phyloP scores from a whole-genome alignment of 176 grass and related monocot species.

The Carex littledalei region DNA sequence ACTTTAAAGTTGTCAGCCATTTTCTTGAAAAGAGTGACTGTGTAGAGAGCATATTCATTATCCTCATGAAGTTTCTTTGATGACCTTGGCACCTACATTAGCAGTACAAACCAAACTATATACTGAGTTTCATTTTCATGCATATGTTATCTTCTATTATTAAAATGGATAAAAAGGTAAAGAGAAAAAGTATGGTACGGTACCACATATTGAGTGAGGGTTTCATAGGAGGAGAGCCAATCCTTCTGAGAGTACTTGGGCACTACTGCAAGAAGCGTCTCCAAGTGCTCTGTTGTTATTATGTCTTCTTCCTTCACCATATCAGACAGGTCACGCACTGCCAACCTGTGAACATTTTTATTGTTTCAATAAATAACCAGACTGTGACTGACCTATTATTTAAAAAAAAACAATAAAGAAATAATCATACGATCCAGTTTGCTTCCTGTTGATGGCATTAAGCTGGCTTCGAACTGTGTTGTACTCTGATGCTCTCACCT shows the following conservation, averaged over 20 bases:
- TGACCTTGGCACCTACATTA: slow-evolving; percentile 75
- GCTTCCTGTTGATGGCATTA: slow-evolving; percentile 91
- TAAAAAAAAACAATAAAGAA: not conserved
- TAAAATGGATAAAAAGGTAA: not conserved
- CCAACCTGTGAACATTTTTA: slow-evolving; percentile 44
- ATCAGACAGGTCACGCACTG: slow-evolving; percentile 83
- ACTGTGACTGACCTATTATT: not conserved
- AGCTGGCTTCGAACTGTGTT: slow-evolving; percentile 96
- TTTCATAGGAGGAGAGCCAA: slow-evolving; percentile 86
- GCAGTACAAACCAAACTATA: slow-evolving; percentile 4
- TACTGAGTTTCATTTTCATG: not conserved
- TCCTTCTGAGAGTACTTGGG: slow-evolving; percentile 96
- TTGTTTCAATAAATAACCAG: not conserved
- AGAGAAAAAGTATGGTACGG: slow-evolving; percentile 44
- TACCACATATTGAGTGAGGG: slow-evolving; percentile 83
- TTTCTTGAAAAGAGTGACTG: slow-evolving; percentile 76
- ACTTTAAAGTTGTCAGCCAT: slow-evolving; percentile 91
- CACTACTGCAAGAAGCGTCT: slow-evolving; percentile 89
- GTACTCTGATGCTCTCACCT: slow-evolving; percentile 81
- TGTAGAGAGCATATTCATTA: slow-evolving; percentile 91
- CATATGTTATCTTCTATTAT: not conserved
- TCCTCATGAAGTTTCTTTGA: slow-evolving; percentile 76
- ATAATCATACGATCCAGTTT: slow-evolving; percentile 76
- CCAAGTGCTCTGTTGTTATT: slow-evolving; percentile 76
- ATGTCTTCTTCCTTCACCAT: slow-evolving; percentile 89